Conservation (phyloP, 495 filamentous ascomycete genomes). For the Aspergillus leporis region DNA sequence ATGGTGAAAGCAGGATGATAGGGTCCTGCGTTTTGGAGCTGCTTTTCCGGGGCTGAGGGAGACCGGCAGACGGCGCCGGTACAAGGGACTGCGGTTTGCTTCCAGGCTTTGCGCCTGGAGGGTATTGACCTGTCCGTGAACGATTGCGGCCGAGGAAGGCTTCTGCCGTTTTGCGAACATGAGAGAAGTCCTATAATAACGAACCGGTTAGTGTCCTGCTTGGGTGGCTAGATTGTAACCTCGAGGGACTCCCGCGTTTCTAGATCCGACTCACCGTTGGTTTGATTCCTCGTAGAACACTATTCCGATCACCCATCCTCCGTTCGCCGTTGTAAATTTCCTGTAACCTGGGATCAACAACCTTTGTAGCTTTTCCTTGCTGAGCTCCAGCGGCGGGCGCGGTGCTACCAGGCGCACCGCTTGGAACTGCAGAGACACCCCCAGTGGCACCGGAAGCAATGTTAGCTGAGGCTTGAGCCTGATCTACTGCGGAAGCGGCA, state of each 20-base stretch:
- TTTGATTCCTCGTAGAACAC: conserved; percentile 81
- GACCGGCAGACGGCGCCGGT: conserved; percentile 45
- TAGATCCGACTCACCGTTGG: conserved; percentile 66
- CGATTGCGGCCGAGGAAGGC: conserved; percentile 71
- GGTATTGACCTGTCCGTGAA: conserved; percentile 44
- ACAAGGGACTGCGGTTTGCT: conserved; percentile 36
- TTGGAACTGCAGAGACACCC: conserved; percentile 27
- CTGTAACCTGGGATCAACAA: conserved; percentile 74
- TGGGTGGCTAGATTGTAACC: background rate
- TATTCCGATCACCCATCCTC: conserved; percentile 90
- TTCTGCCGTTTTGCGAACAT: conserved; percentile 83
- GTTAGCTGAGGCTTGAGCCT: conserved; percentile 37
- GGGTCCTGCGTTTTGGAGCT: conserved; percentile 72
- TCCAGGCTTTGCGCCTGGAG: conserved; percentile 43
- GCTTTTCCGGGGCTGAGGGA: conserved; percentile 42
- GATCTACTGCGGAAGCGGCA: conserved; percentile 44
- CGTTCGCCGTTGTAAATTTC: conserved; percentile 91
- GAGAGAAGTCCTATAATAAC: conserved; percentile 78
- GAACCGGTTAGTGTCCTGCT: background rate
- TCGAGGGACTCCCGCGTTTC: background rate
- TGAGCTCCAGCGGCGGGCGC: conserved; percentile 55
- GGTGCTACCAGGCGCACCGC: conserved; percentile 17
- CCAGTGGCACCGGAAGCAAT: conserved; percentile 46
- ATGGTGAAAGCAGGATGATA: conserved; percentile 98
- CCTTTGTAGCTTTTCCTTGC: conserved; percentile 48